Base-by-base conservation (phyloP, 805 yeast species). In the Saccharomycopsis sp. region DNA sequence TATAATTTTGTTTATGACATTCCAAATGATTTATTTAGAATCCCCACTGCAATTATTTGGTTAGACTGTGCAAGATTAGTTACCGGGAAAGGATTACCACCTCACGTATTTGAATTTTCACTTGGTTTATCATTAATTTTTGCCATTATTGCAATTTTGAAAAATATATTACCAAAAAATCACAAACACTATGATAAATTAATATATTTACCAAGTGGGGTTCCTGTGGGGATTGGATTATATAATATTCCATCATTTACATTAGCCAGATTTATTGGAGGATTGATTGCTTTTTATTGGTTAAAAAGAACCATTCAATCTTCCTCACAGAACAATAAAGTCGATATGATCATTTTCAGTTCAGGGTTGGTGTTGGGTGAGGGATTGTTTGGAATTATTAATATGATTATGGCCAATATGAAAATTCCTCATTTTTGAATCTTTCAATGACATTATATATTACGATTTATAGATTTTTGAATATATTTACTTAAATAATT, bases 1-100 rank as follows among this genome's bases (percentile, higher is more conserved):
- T 89, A 92, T 67, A 82, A 84, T 53, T 49, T 69, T 3, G 85
- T 86, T 3, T 92, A 92, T 60, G 78, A 76, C 41, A 85, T 89
- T 32, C 98, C 98, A 0, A 84, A 84, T 43, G 62, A 71, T 15
- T 67, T 76, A 39, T 89, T 85, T 57, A 68, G 96, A 43, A 75
- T 92, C 27, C 98, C 98, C 3, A 92, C 98, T 0, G 96, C 97
- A 0, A 74, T 86, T 3, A 86, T 89, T 18, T 89, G 98, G 98
- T 79, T 89, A 33, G 97, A 89, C 57, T 88, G 97, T 56, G 86
- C 96, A 1, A 65, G 98, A 42, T 66, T 89, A 29, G 95, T 89
- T 25, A 83, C 89, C 1, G 98, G 97, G 1, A 70, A 79, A 41
- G 95, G 95, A 0, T 63, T 92, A 19, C 98, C 98, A 0, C 82